Evolutionary conservation across 176 grass and related monocot genomes (phyloP).

Genomic region (Carex kokanica): DNA sequence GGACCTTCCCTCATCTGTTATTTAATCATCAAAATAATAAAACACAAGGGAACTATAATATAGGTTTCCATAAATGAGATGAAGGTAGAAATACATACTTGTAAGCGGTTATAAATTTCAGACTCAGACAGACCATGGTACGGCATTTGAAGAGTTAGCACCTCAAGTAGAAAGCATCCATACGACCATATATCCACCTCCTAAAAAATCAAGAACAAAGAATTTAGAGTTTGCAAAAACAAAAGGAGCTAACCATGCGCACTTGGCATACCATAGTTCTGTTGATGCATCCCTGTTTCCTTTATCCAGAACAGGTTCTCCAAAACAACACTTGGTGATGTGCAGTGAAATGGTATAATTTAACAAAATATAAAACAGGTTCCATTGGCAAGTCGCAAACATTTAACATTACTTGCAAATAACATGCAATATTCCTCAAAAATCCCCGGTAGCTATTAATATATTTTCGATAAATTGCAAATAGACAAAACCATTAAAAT

Average conservation of each 20-base stretch:
- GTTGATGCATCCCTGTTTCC: not conserved
- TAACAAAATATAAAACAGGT: not conserved
- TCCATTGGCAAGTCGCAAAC: not conserved
- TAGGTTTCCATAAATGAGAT: slow-evolving; percentile 15
- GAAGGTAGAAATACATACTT: slow-evolving; percentile 35
- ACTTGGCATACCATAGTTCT: not conserved
- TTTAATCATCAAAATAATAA: slow-evolving; percentile 10
- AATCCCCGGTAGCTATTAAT: not conserved
- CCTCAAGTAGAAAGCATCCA: slow-evolving; percentile 86
- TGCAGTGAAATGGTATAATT: not conserved
- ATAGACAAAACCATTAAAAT: not conserved
- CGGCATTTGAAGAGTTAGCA: slow-evolving; percentile 75
- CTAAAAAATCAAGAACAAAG: slow-evolving; percentile 34
- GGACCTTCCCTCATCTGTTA: slow-evolving; percentile 76
- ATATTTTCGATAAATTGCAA: not conserved
- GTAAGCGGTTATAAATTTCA: slow-evolving; percentile 80
- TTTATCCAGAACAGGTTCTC: not conserved
- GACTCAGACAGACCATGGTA: slow-evolving; percentile 61
- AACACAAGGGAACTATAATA: slow-evolving; percentile 14
- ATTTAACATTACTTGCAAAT: not conserved
- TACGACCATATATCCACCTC: slow-evolving; percentile 98
- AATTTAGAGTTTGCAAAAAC: not conserved
- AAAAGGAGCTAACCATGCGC: not conserved
- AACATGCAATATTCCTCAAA: not conserved
- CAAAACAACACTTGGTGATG: not conserved